A percentile compares a stretch with the other conserved stretches of the same genome.
Conservation (phyloP, 768 basidiomycete genomes). For the Macrolepiota albuminosa region DNA sequence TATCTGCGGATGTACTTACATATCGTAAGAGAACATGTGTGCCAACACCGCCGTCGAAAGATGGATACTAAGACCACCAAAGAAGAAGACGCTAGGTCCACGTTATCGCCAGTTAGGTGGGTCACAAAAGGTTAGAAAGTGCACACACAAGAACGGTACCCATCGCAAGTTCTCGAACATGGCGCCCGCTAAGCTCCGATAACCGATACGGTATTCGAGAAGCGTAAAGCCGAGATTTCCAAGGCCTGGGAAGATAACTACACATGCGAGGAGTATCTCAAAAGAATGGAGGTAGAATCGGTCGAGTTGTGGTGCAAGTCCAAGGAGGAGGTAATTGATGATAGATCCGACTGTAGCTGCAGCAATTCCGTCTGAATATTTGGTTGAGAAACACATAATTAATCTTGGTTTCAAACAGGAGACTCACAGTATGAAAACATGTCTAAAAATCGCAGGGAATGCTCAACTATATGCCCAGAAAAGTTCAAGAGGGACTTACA, state of each 20-base stretch:
- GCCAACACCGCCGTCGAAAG: slow-evolving; percentile 62
- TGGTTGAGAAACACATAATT: not conserved
- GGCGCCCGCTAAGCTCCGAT: slow-evolving; percentile 43
- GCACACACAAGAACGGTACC: slow-evolving; percentile 70
- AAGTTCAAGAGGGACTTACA: slow-evolving; percentile 33
- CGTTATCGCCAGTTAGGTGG: not conserved
- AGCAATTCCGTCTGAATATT: slow-evolving; percentile 52
- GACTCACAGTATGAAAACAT: slow-evolving; percentile 43
- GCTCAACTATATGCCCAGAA: not conserved
- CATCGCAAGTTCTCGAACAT: slow-evolving; percentile 56
- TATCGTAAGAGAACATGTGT: slow-evolving; percentile 62
- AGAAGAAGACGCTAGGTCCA: slow-evolving; percentile 64
- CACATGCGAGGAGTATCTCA: slow-evolving; percentile 75
- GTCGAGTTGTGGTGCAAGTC: slow-evolving; percentile 63
- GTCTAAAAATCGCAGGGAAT: slow-evolving; percentile 22
- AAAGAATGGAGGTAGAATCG: slow-evolving; percentile 76
- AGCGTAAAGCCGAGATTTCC: slow-evolving; percentile 73
- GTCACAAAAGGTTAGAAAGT: not conserved
- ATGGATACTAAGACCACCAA: slow-evolving; percentile 71
- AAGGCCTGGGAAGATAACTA: slow-evolving; percentile 72
- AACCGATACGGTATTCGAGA: slow-evolving; percentile 73
- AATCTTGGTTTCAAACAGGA: slow-evolving; percentile 6
- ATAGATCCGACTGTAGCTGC: slow-evolving; percentile 61
- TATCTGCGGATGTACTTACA: slow-evolving; percentile 27
- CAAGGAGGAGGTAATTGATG: slow-evolving; percentile 73